Evolutionary conservation across 768 basidiomycete genomes (phyloP).

Genomic region (Calocybe indica): DNA sequence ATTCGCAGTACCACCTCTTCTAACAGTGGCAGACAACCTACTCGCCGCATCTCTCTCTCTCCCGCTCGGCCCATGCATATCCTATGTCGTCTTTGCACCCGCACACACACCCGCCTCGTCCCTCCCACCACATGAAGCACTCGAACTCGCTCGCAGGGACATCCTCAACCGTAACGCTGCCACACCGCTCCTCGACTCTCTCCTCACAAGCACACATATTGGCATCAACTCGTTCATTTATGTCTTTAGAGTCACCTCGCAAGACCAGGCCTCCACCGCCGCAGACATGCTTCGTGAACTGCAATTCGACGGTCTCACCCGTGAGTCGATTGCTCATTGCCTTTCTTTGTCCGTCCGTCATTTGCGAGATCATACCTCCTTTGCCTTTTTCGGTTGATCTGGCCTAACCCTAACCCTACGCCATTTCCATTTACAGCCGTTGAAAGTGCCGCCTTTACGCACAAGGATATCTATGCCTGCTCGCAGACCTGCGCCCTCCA

Average conservation of each 20-base stretch:
- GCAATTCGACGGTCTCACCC: slow-evolving; percentile 41
- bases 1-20: slow-evolving; percentile 7
- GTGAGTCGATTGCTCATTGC: slow-evolving; percentile 33
- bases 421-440: slow-evolving; percentile 24
- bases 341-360: slow-evolving; percentile 1
- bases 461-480: slow-evolving; percentile 47
- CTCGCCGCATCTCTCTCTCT: slow-evolving; percentile 44
- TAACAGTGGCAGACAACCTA: slow-evolving; percentile 29
- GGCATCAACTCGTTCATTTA: slow-evolving; percentile 41
- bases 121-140: slow-evolving; percentile 25
- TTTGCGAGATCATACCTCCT: not conserved
- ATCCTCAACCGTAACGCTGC: slow-evolving; percentile 34
- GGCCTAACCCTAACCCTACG: slow-evolving; percentile 17
- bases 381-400: not conserved
- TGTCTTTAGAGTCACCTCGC: slow-evolving; percentile 47
- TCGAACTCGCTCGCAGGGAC: slow-evolving; percentile 53
- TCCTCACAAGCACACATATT: slow-evolving; percentile 47
- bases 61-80: slow-evolving; percentile 35
- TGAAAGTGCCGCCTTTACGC: slow-evolving; percentile 39
- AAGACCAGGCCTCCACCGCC: slow-evolving; percentile 21
- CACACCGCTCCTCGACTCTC: slow-evolving; percentile 37
- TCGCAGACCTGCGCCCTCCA: slow-evolving; percentile 38
- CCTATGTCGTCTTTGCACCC: slow-evolving; percentile 38
- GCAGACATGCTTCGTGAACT: slow-evolving; percentile 29
- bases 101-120: slow-evolving; percentile 8